phyloP scores from a whole-genome alignment of 179 eudicot species.

The Gypsophila paniculata region DNA sequence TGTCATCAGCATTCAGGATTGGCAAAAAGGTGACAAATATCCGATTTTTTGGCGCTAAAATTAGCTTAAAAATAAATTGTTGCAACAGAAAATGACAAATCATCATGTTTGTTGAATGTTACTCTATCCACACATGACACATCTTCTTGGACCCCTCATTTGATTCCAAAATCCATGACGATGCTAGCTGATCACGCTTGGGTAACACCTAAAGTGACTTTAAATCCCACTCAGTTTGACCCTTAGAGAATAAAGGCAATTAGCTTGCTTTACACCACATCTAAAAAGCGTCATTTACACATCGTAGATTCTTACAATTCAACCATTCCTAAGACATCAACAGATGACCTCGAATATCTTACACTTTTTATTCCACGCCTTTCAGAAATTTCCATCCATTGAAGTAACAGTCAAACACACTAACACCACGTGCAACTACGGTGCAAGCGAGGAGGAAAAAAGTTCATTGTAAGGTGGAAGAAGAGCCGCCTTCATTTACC shows the following conservation, averaged over 20 bases:
- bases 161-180: conserved; percentile 26
- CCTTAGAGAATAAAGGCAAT: conserved; percentile 18
- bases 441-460: conserved; percentile 5
- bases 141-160: conserved; percentile 12
- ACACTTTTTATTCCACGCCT: conserved; percentile 14
- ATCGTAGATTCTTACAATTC: conserved; percentile 11
- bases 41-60: background rate
- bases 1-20: background rate
- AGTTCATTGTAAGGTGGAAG: conserved; percentile 18
- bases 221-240: conserved; percentile 25
- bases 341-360: conserved; percentile 16
- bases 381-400: conserved; percentile 27
- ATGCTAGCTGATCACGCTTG: conserved; percentile 21
- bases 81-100: background rate
- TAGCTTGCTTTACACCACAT: conserved; percentile 19
- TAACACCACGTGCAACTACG: background rate
- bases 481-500: conserved; percentile 9
- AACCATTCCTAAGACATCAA: conserved; percentile 16
- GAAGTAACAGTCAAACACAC: background rate
- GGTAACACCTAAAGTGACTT: conserved; percentile 26
- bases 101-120: background rate
- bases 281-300: conserved; percentile 18
- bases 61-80: background rate
- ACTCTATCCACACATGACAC: conserved; percentile 21
- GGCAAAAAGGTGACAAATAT: background rate